These are phyloP conservation scores for Leccinum rimulosum DNA, from an alignment of 768 basidiomycete species.

Conservation along the genomic window DNA sequence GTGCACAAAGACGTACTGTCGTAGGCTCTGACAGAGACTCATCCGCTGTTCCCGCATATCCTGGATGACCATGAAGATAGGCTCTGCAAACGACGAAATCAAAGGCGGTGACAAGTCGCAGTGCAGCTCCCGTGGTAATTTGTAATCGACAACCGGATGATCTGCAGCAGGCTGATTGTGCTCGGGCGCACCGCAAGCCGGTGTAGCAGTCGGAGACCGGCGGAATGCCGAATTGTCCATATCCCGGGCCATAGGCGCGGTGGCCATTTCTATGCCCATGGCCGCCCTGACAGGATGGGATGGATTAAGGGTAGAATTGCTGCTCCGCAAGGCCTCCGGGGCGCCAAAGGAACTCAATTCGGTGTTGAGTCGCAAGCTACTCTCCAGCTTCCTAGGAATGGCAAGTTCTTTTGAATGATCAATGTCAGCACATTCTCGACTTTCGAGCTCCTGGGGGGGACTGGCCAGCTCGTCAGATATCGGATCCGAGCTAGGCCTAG, in stretches of 20 bases:
- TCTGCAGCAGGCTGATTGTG: conserved; percentile 11
- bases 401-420: conserved; percentile 9
- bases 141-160: conserved; percentile 47
- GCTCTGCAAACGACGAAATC: conserved; percentile 66
- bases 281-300: background rate
- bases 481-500: conserved; percentile 11
- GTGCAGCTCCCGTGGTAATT: conserved; percentile 61
- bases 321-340: background rate
- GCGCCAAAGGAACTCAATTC: background rate
- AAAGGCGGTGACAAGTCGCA: conserved; percentile 50
- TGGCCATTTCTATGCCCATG: conserved; percentile 1
- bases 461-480: conserved; percentile 16
- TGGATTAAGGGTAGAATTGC: background rate
- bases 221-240: conserved; percentile 1
- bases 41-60: conserved; percentile 96
- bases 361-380: conserved; percentile 1
- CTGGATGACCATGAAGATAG: conserved; percentile 79
- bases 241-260: background rate
- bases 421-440: conserved; percentile 10
- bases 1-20: conserved; percentile 95
- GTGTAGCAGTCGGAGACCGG: background rate
- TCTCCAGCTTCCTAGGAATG: background rate
- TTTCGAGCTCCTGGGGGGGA: conserved; percentile 16
- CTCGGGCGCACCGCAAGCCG: conserved; percentile 3
- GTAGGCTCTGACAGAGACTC: conserved; percentile 91